phyloP scores from a whole-genome alignment of 2,329 filamentous ascomycete genomes.

The Neophaeococcomyces aloes region DNA sequence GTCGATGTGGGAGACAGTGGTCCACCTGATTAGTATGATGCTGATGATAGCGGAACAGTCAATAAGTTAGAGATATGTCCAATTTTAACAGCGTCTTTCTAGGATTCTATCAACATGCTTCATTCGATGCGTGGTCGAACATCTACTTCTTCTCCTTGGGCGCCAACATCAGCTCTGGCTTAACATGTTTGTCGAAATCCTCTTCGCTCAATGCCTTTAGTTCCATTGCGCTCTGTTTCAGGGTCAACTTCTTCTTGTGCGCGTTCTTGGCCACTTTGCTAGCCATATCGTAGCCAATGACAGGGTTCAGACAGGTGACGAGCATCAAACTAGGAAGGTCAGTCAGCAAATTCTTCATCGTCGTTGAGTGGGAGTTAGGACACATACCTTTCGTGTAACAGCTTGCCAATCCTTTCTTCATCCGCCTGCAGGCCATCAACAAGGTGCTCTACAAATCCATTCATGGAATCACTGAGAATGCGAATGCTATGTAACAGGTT shows the following conservation, averaged over 20 bases:
- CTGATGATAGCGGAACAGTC: too few relatives aligned
- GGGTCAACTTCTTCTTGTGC: constrained; percentile 91
- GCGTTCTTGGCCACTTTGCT: constrained; percentile 97
- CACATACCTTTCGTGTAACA: constrained; percentile 86
- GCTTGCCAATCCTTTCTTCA: constrained; percentile 77
- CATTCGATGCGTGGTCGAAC: too few relatives aligned
- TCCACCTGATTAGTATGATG: too few relatives aligned
- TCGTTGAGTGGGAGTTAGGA: constrained; percentile 3
- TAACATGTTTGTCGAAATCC: constrained; percentile 83
- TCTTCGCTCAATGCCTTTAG: constrained; percentile 76
- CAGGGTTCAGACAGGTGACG: constrained; percentile 92
- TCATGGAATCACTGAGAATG: constrained; percentile 84
- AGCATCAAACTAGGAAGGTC: constrained; percentile 69
- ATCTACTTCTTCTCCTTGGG: constrained; percentile 38
- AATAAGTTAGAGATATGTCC: too few relatives aligned
- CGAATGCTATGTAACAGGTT: constrained; percentile 89
- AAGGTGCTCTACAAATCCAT: constrained; percentile 87
- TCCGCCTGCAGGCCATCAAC: constrained; percentile 82
- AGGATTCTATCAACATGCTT: too few relatives aligned
- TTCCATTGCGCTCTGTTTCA: constrained; percentile 91
- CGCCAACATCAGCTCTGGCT: constrained; percentile 88
- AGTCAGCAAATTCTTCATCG: constrained; percentile 8
- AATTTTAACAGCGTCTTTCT: too few relatives aligned
- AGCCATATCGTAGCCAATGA: constrained; percentile 96
- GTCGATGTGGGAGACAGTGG: too few relatives aligned